Conservation (phyloP, 148 eudicot species). For the Silene latifolia region DNA sequence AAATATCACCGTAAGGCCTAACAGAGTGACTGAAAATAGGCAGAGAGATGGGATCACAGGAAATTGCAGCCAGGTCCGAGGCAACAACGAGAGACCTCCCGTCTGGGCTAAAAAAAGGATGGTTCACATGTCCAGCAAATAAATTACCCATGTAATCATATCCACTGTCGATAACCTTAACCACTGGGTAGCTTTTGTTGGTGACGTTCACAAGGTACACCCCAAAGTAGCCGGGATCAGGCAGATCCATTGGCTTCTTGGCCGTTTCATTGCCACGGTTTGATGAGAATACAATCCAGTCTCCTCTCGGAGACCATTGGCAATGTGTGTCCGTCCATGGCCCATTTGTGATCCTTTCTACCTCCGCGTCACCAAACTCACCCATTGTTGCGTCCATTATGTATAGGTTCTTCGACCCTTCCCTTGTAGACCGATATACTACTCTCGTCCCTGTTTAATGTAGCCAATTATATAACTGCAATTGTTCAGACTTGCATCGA, state of each 20-base stretch:
- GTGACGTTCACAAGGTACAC: slow-evolving; percentile 4
- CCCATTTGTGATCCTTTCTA: neutral
- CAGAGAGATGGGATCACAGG: slow-evolving; percentile 16
- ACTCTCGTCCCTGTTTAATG: slow-evolving; percentile 8
- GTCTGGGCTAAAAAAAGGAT: too few relatives aligned
- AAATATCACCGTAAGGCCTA: too few relatives aligned
- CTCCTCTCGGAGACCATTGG: too few relatives aligned
- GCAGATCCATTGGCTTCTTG: neutral
- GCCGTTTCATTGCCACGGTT: neutral
- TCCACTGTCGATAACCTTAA: slow-evolving; percentile 17
- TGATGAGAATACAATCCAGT: slow-evolving; percentile 20
- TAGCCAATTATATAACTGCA: neutral
- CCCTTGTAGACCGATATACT: slow-evolving; percentile 15
- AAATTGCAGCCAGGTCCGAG: slow-evolving; percentile 17
- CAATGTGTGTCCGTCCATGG: too few relatives aligned
- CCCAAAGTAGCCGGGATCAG: slow-evolving; percentile 17
- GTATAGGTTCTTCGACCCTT: slow-evolving; percentile 8
- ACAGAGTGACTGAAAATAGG: neutral
- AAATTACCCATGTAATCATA: neutral
- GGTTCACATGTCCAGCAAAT: slow-evolving; percentile 18
- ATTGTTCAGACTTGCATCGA: too few relatives aligned
- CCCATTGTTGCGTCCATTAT: slow-evolving; percentile 14
- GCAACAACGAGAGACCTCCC: slow-evolving; percentile 10
- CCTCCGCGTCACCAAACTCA: neutral
- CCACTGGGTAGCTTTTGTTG: neutral